phyloP scores from a whole-genome alignment of 257 asterid species.

The Plectranthus barbatus region DNA sequence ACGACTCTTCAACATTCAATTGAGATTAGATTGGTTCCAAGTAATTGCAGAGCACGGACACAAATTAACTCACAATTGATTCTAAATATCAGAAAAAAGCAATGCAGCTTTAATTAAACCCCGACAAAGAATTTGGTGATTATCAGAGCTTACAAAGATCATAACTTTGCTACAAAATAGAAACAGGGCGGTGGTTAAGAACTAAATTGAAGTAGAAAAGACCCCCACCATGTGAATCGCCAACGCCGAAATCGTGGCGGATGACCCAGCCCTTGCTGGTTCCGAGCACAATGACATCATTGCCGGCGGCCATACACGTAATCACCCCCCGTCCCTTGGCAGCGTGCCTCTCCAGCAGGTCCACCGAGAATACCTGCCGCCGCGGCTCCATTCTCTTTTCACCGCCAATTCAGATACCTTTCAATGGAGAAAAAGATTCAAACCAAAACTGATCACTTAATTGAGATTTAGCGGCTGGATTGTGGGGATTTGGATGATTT shows the following conservation, averaged over 20 bases:
- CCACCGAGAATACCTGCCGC: conserved; percentile 85
- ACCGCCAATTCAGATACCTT: neutral
- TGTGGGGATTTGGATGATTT: neutral
- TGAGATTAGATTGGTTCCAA: neutral
- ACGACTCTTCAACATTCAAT: neutral
- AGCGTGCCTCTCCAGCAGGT: conserved; percentile 83
- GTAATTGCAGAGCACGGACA: neutral
- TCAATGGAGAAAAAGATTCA: neutral
- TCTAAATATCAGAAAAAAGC: neutral
- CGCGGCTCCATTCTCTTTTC: conserved; percentile 38
- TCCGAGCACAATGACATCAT: conserved; percentile 83
- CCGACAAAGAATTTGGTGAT: too few relatives aligned
- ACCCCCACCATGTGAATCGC: conserved; percentile 67
- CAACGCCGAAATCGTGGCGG: conserved; percentile 88
- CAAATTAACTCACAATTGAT: neutral
- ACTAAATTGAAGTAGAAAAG: neutral
- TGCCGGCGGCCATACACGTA: conserved; percentile 94
- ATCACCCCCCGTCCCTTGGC: conserved; percentile 85
- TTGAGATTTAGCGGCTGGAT: neutral
- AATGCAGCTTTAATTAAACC: too few relatives aligned
- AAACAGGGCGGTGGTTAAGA: neutral
- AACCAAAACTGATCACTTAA: conserved; percentile 2
- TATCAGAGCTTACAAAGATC: too few relatives aligned
- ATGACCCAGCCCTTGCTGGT: conserved; percentile 94
- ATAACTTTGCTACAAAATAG: neutral